These are phyloP conservation scores for Penicillium verrucosum DNA, from an alignment of 2,329 filamentous ascomycete species.

Conservation along the genomic window DNA sequence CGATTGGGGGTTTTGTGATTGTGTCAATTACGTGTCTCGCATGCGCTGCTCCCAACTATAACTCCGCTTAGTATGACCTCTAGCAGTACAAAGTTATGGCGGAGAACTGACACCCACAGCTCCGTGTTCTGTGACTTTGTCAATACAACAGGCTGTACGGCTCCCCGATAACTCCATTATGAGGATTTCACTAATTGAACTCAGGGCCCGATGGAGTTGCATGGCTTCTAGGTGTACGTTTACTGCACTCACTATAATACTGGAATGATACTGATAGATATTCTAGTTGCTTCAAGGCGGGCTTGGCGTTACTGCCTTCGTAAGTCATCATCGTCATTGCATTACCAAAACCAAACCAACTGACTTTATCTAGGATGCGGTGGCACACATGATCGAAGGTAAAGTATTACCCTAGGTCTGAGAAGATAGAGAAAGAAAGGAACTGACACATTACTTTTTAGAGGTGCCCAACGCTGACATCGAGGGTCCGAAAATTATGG, in stretches of 20 bases:
- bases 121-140: constrained; percentile 62
- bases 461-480: constrained; percentile 44
- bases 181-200: constrained; percentile 8
- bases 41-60: constrained; percentile 63
- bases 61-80: constrained; percentile 52
- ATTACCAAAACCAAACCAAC: neutral
- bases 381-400: constrained; percentile 51
- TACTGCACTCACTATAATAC: neutral
- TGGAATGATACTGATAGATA: constrained; percentile 9
- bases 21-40: constrained; percentile 67
- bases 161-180: neutral
- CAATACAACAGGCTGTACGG: constrained; percentile 60
- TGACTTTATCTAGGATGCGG: constrained; percentile 30
- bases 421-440: too few relatives aligned
- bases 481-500: constrained; percentile 63
- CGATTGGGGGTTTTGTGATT: constrained; percentile 63
- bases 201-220: constrained; percentile 59
- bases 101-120: constrained; percentile 13
- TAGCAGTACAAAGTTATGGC: too few relatives aligned
- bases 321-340: constrained; percentile 17
- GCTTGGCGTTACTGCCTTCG: constrained; percentile 52
- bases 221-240: constrained; percentile 39
- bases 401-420: neutral
- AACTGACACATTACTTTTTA: constrained; percentile 2
- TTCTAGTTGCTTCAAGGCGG: constrained; percentile 46